A percentile compares a stretch with the other conserved stretches of the same genome.
phyloP scores from a whole-genome alignment of 129 eudicot genomes.

The Artemisia annua region DNA sequence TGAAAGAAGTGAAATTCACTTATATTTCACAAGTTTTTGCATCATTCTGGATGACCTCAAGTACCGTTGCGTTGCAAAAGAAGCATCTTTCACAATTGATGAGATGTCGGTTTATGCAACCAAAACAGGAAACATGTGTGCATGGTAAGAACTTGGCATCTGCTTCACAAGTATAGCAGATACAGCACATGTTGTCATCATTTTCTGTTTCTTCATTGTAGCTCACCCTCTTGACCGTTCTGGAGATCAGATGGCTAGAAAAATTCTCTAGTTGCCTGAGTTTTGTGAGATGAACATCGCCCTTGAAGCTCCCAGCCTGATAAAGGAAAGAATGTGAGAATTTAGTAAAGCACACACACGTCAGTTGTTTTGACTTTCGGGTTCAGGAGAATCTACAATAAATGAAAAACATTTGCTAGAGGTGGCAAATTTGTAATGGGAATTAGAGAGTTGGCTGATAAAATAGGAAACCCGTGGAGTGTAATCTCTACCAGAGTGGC shows the following conservation, averaged over 20 bases:
- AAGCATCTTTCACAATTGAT: constrained; percentile 93
- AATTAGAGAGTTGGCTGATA: too few relatives aligned
- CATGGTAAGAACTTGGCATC: constrained; percentile 83
- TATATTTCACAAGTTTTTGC: constrained; percentile 30
- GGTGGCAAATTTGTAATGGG: too few relatives aligned
- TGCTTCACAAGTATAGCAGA: constrained; percentile 66
- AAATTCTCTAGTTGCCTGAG: constrained; percentile 73
- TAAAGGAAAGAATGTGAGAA: constrained; percentile 18
- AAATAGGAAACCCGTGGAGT: too few relatives aligned
- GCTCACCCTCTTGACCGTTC: constrained; percentile 38
- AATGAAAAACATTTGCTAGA: too few relatives aligned
- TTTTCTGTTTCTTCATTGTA: constrained; percentile 48
- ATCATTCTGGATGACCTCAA: constrained; percentile 46
- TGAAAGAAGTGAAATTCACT: constrained; percentile 6
- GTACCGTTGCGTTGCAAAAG: constrained; percentile 84
- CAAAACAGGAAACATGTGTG: constrained; percentile 77
- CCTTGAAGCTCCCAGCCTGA: constrained; percentile 67
- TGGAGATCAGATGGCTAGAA: constrained; percentile 57
- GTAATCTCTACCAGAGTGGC: too few relatives aligned
- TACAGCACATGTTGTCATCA: constrained; percentile 71
- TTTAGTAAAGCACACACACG: not conserved
- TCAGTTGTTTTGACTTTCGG: too few relatives aligned
- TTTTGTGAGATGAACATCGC: constrained; percentile 55
- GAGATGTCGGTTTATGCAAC: constrained; percentile 93
- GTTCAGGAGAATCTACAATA: too few relatives aligned